Conservation (phyloP, 2,329 filamentous ascomycete species). For the Neurospora sp. region DNA sequence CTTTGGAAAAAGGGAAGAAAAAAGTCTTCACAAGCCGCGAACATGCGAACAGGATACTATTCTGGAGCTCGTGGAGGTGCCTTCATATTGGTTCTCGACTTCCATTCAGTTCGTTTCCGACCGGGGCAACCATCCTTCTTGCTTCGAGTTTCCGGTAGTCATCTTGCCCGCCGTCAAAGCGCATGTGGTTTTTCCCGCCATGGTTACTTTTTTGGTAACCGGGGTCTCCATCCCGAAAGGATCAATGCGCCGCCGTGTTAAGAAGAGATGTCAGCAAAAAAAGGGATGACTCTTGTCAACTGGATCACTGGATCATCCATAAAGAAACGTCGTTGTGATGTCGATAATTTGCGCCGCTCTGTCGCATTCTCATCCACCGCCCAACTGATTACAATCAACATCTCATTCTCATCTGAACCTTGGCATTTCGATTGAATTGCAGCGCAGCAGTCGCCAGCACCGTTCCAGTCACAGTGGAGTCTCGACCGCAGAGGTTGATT, state of each 20-base stretch:
- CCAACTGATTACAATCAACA: background rate
- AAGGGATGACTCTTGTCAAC: background rate
- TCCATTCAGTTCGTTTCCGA: background rate
- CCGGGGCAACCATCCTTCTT: background rate
- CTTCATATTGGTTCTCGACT: background rate
- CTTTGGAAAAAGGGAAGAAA: background rate
- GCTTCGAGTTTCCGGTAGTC: background rate
- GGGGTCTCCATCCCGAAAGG: background rate
- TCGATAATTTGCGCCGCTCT: background rate
- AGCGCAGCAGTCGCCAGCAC: background rate
- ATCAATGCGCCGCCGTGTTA: background rate
- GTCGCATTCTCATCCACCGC: background rate
- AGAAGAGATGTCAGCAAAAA: background rate
- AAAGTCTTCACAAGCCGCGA: background rate
- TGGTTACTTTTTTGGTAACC: background rate
- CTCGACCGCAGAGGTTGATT: background rate
- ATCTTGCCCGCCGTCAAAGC: background rate
- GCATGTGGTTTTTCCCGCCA: background rate
- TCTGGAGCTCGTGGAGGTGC: background rate
- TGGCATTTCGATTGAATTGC: background rate
- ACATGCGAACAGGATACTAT: background rate
- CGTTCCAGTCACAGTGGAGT: background rate
- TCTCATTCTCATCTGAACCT: background rate
- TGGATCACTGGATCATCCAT: background rate
- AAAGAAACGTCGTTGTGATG: background rate